A percentile compares a stretch with the other conserved stretches of the same genome.
These are phyloP conservation scores for Trametes polyzona DNA, from an alignment of 1,284 basidiomycete species.

Conservation along the genomic window DNA sequence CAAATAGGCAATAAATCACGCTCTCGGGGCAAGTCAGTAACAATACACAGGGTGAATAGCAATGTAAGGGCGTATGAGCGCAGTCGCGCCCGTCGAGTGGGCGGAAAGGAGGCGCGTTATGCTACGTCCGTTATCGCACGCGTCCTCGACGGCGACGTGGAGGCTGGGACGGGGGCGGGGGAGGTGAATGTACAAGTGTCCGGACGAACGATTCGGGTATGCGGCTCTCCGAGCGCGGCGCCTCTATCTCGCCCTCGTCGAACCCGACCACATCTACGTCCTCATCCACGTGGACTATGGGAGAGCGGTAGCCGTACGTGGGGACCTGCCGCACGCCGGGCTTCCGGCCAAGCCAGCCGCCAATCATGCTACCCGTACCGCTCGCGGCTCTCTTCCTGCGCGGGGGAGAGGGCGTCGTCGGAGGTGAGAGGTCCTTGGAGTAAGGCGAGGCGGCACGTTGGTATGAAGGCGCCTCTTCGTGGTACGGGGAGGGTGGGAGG, in stretches of 20 bases:
- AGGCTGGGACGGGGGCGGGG: too few relatives aligned
- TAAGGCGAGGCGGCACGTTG: background rate
- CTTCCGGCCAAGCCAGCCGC: conserved; percentile 7
- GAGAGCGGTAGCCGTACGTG: background rate
- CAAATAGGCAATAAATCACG: conserved; percentile 12
- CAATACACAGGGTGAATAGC: background rate
- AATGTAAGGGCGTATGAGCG: background rate
- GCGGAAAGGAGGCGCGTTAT: background rate
- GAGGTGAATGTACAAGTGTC: background rate
- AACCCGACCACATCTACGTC: conserved; percentile 3
- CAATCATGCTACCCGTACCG: background rate
- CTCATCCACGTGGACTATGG: background rate
- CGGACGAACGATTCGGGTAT: conserved; percentile 12
- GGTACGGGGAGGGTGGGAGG: conserved; percentile 4
- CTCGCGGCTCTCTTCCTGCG: conserved; percentile 1
- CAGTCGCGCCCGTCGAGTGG: background rate
- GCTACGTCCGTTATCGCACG: background rate
- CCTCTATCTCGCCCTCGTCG: conserved; percentile 3
- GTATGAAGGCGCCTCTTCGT: background rate
- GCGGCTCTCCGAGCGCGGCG: conserved; percentile 11
- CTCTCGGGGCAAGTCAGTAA: background rate
- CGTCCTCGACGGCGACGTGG: background rate
- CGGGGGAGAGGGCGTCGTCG: conserved; percentile 2
- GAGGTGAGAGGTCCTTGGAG: conserved; percentile 2
- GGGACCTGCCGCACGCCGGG: background rate